Evolutionary conservation across 2,329 filamentous ascomycete species (phyloP).

Genomic region (Pseudogymnoascus destructans): DNA sequence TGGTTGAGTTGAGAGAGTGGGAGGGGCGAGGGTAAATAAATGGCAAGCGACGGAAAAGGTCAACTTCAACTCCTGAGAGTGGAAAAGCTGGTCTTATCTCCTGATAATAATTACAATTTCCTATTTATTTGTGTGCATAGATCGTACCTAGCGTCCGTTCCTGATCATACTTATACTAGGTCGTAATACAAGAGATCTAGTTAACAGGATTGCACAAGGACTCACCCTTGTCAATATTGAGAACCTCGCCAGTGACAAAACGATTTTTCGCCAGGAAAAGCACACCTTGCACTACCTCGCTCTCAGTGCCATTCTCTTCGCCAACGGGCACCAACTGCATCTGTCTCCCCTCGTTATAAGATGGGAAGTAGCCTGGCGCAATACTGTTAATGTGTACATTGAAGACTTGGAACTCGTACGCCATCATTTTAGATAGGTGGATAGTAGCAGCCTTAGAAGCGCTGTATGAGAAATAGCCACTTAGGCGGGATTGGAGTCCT

Average conservation of each 20-base stretch:
- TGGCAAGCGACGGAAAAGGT: too few relatives aligned
- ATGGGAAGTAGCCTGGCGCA: constrained; percentile 43
- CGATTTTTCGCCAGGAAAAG: constrained; percentile 37
- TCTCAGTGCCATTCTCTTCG: constrained; percentile 39
- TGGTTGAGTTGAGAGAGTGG: too few relatives aligned
- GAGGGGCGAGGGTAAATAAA: too few relatives aligned
- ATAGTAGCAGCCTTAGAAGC: constrained; percentile 36
- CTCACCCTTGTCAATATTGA: constrained; percentile 38
- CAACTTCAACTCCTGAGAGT: too few relatives aligned
- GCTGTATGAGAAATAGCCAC: constrained; percentile 26
- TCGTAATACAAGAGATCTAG: background rate
- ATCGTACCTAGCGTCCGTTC: too few relatives aligned
- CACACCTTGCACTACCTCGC: constrained; percentile 44
- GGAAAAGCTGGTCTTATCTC: too few relatives aligned
- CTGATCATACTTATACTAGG: too few relatives aligned
- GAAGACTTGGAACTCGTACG: constrained; percentile 38
- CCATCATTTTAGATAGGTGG: constrained; percentile 42
- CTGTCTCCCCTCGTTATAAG: constrained; percentile 33
- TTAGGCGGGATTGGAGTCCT: constrained; percentile 21
- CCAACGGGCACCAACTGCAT: constrained; percentile 28
- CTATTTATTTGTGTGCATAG: too few relatives aligned
- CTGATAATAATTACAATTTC: too few relatives aligned
- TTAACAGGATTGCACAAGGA: background rate
- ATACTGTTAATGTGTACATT: constrained; percentile 44
- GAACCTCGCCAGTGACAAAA: constrained; percentile 30